Conservation (phyloP, 257 asterid species). For the Ajuga chamaepitys region DNA sequence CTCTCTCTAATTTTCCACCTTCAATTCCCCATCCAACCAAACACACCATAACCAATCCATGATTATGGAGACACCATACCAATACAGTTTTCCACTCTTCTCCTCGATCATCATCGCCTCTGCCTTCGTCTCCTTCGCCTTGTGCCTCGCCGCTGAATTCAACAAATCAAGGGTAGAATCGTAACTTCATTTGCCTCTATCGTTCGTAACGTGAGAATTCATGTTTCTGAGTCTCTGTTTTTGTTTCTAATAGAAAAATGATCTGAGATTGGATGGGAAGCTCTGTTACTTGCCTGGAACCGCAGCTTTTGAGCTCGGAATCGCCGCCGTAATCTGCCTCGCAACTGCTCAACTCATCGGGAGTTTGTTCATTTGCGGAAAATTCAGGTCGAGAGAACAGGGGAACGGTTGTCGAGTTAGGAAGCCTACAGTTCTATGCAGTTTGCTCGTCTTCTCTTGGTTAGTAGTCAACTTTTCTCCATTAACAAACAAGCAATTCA, state of each 20-base stretch:
- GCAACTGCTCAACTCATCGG: slow-evolving; percentile 41
- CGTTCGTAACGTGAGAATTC: neutral
- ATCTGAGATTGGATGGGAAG: slow-evolving; percentile 57
- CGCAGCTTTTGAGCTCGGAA: slow-evolving; percentile 45
- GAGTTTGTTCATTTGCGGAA: slow-evolving; percentile 35
- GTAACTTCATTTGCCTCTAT: neutral
- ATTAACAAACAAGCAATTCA: too few relatives aligned
- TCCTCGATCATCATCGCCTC: slow-evolving; percentile 24
- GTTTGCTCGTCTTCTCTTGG: slow-evolving; percentile 53
- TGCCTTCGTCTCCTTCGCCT: slow-evolving; percentile 38
- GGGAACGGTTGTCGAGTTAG: slow-evolving; percentile 17
- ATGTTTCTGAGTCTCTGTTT: neutral
- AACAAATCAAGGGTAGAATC: slow-evolving; percentile 47
- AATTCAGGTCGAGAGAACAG: slow-evolving; percentile 18
- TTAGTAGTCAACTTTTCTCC: too few relatives aligned
- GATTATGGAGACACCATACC: slow-evolving; percentile 33
- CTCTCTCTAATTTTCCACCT: neutral
- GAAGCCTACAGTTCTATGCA: slow-evolving; percentile 31
- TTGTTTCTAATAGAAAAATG: slow-evolving; percentile 34
- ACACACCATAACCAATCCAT: neutral
- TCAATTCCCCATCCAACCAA: neutral
- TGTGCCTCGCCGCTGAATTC: slow-evolving; percentile 79
- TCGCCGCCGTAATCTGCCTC: slow-evolving; percentile 37
- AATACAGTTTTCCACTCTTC: slow-evolving; percentile 17
- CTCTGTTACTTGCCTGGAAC: slow-evolving; percentile 55